Conservation (phyloP, 768 basidiomycete species). For the Scleroderma bovista region DNA sequence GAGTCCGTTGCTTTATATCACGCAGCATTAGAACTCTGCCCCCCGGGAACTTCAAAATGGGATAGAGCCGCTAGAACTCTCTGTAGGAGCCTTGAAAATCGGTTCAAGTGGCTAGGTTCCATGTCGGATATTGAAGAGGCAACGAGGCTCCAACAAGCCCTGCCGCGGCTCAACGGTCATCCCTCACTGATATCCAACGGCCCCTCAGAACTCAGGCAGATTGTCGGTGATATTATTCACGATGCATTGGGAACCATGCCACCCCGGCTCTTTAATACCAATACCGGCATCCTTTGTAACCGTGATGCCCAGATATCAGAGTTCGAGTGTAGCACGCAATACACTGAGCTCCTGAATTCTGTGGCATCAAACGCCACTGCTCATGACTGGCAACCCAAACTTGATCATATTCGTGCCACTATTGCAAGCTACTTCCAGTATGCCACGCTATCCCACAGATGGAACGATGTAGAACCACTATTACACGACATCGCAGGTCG, state of each 20-base stretch:
- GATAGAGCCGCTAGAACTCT: neutral
- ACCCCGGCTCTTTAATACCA: neutral
- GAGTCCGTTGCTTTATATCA: conserved; percentile 1
- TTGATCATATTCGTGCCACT: neutral
- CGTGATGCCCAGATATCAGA: neutral
- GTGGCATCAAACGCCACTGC: too few species aligned
- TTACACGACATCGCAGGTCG: neutral
- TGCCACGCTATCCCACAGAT: neutral
- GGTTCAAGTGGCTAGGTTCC: neutral
- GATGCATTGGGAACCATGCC: neutral
- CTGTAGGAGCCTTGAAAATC: neutral
- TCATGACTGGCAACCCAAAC: neutral
- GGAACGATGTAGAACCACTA: neutral
- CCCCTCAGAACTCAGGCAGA: neutral
- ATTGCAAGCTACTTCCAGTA: neutral
- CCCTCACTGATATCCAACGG: neutral
- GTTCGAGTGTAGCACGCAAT: neutral
- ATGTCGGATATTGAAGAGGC: neutral
- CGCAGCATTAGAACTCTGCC: conserved; percentile 1
- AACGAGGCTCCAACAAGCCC: neutral
- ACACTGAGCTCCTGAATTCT: neutral
- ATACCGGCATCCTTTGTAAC: neutral
- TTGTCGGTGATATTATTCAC: neutral
- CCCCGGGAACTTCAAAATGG: neutral
- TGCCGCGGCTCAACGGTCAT: neutral